These are phyloP conservation scores for Solanum chacoense DNA, from an alignment of 305 asterid species.

Conservation along the genomic window DNA sequence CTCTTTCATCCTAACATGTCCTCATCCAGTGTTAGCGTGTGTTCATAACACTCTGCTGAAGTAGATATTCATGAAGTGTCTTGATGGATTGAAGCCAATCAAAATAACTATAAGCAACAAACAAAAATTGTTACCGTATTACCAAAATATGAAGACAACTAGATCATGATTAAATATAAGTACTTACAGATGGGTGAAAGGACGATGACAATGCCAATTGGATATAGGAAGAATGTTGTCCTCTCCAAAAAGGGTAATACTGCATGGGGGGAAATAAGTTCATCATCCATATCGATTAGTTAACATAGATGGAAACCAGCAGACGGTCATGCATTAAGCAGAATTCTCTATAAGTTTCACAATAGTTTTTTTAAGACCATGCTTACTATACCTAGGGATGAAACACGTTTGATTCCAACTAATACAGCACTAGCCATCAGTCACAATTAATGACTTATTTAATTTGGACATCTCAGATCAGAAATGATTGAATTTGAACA, in stretches of 20 bases:
- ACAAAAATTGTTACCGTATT: not conserved
- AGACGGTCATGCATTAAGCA: not conserved
- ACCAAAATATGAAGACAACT: not conserved
- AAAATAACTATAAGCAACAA: conserved; percentile 52
- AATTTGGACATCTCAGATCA: not conserved
- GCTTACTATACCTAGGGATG: not conserved
- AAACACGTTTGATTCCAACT: not conserved
- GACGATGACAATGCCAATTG: conserved; percentile 36
- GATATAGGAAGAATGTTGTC: conserved; percentile 43
- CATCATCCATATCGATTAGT: not conserved
- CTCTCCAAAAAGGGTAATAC: conserved; percentile 42
- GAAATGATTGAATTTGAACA: not conserved
- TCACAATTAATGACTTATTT: not conserved
- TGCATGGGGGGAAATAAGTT: conserved; percentile 6
- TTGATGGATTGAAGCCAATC: conserved; percentile 89
- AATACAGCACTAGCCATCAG: not conserved
- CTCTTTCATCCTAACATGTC: conserved; percentile 12
- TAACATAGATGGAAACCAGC: not conserved
- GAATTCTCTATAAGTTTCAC: not conserved
- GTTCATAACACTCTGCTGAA: conserved; percentile 53
- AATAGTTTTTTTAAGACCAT: not conserved
- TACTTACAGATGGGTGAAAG: conserved; percentile 58
- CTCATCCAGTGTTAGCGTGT: conserved; percentile 19
- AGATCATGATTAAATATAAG: not conserved
- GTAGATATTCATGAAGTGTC: conserved; percentile 80